Base-by-base conservation (phyloP, 2,329 filamentous ascomycete species). In the Xylariaceae sp. region DNA sequence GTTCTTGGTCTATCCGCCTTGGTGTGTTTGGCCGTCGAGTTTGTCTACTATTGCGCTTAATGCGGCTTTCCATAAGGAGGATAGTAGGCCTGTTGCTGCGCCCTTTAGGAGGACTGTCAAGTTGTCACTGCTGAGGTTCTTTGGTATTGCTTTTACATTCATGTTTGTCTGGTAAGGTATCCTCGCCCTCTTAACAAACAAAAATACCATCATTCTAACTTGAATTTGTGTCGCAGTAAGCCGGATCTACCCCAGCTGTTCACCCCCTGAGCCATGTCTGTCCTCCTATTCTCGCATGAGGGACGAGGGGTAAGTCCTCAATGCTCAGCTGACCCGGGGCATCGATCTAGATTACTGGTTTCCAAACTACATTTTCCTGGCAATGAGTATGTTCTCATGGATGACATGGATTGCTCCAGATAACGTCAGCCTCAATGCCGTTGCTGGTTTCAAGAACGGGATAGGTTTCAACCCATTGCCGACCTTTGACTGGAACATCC, bases 301-400 rank as follows among this genome's bases (percentile, higher is more conserved):
- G n/a, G n/a, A n/a, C n/a, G n/a, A n/a, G n/a, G n/a, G n/a, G n/a
- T n/a, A n/a, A n/a, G n/a, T n/a, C n/a, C n/a, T n/a, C n/a, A n/a
- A n/a, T n/a, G n/a, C n/a, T n/a, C n/a, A n/a, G n/a, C n/a, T n/a
- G n/a, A n/a, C n/a, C n/a, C n/a, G n/a, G n/a, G n/a, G n/a, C n/a
- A n/a, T n/a, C n/a, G n/a, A 77, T 40, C 44, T 73, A 3, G 79
- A 69, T 55, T 77, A 72, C 50, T 77, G 72, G 71, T 63, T 79
- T 34, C 75, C 75, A 0, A 68, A 72, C 47, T 74, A 68, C 45
- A 57, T 78, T 11, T 77, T 76, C 53, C 59, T 62, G n/a, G 69
- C 65, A 2, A 53, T 76, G 4, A 66, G 64, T 2, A 60, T 64
- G 46, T 79, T 80, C 56, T 72, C 66, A 52, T 80, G 75, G 73